These are phyloP conservation scores for Kazachstania martiniae DNA, from an alignment of 805 yeast genomes.

Conservation along the genomic window DNA sequence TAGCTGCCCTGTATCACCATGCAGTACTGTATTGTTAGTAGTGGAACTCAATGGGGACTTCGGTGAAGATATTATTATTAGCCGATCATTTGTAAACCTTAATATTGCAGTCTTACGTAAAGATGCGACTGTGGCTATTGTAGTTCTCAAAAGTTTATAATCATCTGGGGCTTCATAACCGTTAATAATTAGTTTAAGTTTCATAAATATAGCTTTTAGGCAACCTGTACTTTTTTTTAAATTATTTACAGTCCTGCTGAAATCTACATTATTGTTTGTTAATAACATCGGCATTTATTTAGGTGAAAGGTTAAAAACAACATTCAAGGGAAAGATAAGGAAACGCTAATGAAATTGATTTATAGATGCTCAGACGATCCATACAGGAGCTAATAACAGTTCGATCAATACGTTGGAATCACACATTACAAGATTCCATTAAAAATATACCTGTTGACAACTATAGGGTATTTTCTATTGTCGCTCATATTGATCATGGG, in stretches of 20 bases:
- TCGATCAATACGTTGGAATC: too few species aligned
- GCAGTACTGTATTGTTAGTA: conserved; percentile 9
- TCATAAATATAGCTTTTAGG: conserved; percentile 11
- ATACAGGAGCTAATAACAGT: too few species aligned
- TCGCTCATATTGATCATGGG: conserved; percentile 90
- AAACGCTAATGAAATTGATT: too few species aligned
- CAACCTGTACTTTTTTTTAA: neutral
- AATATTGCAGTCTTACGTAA: conserved; percentile 25
- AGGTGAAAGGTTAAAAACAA: too few species aligned
- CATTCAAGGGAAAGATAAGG: too few species aligned
- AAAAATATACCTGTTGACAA: conserved; percentile 71
- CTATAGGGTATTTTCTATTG: conserved; percentile 85
- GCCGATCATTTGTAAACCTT: conserved; percentile 22
- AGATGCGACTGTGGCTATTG: conserved; percentile 23
- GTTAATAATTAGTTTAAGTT: conserved; percentile 20
- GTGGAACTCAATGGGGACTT: conserved; percentile 7
- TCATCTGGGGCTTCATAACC: conserved; percentile 24
- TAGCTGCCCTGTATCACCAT: conserved; percentile 23
- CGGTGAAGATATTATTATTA: conserved; percentile 25
- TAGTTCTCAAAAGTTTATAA: conserved; percentile 23
- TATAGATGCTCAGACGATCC: too few species aligned
- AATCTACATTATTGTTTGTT: too few species aligned
- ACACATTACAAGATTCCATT: conserved; percentile 43
- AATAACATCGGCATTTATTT: too few species aligned
- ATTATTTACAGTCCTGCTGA: too few species aligned